These are phyloP conservation scores for Cercospora sp. DNA, from an alignment of 2,329 filamentous ascomycete genomes.

Conservation along the genomic window DNA sequence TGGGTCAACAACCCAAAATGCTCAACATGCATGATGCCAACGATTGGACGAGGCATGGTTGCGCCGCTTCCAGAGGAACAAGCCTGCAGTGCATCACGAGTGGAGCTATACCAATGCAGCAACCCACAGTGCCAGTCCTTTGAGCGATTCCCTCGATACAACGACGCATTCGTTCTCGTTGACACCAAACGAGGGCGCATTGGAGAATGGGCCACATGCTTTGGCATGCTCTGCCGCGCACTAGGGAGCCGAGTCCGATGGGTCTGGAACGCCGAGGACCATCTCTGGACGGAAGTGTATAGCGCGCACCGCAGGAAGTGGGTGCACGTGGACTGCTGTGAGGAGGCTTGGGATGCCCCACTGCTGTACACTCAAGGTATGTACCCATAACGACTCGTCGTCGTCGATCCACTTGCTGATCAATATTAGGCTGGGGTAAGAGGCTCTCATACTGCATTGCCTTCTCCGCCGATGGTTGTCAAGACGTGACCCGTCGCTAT, in stretches of 20 bases:
- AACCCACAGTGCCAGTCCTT: conserved; percentile 70
- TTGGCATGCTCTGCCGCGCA: conserved; percentile 95
- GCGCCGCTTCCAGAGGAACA: conserved; percentile 84
- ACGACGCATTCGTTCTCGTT: conserved; percentile 88
- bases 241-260: conserved; percentile 88
- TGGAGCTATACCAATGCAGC: conserved; percentile 89
- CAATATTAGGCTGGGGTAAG: conserved; percentile 73
- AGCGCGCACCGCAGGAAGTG: conserved; percentile 90
- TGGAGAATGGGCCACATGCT: conserved; percentile 98
- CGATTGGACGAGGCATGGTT: conserved; percentile 78
- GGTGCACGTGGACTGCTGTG: conserved; percentile 95
- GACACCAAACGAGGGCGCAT: conserved; percentile 83
- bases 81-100: conserved; percentile 80
- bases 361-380: conserved; percentile 82
- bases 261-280: conserved; percentile 98
- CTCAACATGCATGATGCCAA: conserved; percentile 76
- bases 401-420: conserved; percentile 22
- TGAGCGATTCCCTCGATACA: conserved; percentile 91
- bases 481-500: conserved; percentile 67
- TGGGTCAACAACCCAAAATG: conserved; percentile 97
- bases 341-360: conserved; percentile 93
- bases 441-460: conserved; percentile 97
- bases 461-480: conserved; percentile 83
- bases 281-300: conserved; percentile 97
- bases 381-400: background rate